Conservation (phyloP, 2,329 filamentous ascomycete genomes). For the Exophiala calicioides region DNA sequence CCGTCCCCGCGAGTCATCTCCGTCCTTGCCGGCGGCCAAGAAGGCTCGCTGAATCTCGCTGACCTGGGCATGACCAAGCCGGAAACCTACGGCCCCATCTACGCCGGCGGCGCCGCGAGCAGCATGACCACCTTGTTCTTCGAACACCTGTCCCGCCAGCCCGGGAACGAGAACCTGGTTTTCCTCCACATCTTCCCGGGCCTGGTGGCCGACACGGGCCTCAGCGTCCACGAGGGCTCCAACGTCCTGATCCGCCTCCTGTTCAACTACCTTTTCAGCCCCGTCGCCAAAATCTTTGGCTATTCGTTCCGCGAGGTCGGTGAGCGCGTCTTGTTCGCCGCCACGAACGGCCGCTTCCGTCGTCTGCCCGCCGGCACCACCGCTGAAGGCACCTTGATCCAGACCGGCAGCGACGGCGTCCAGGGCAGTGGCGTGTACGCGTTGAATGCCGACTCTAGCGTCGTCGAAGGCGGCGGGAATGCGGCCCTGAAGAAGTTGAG, state of each 20-base stretch:
- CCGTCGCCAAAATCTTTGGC: constrained; percentile 21
- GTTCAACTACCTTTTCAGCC: constrained; percentile 8
- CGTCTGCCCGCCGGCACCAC: constrained; percentile 19
- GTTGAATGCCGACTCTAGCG: constrained; percentile 34
- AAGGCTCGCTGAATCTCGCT: constrained; percentile 50
- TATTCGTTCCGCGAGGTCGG: constrained; percentile 42
- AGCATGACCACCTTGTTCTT: constrained; percentile 54
- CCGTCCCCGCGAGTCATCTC: constrained; percentile 50
- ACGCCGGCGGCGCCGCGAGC: constrained; percentile 48
- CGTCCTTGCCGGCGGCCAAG: constrained; percentile 57
- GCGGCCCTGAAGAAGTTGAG: constrained; percentile 34
- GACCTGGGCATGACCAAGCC: constrained; percentile 47
- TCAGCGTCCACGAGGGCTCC: constrained; percentile 30
- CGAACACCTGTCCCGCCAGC: constrained; percentile 49
- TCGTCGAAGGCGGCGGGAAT: constrained; percentile 29
- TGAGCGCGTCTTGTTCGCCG: constrained; percentile 48
- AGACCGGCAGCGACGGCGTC: constrained; percentile 32
- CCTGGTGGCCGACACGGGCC: constrained; percentile 47
- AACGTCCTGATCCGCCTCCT: constrained; percentile 28
- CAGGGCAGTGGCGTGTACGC: constrained; percentile 32
- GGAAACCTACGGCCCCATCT: constrained; percentile 38
- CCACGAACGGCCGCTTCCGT: constrained; percentile 41
- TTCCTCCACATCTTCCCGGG: constrained; percentile 55
- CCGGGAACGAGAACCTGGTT: constrained; percentile 45
- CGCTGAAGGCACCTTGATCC: constrained; percentile 24